Percentiles rank a stretch among this genome's conserved stretches.
Conservation (phyloP, 768 basidiomycete genomes). For the Omphalotus guepiniiformis region DNA sequence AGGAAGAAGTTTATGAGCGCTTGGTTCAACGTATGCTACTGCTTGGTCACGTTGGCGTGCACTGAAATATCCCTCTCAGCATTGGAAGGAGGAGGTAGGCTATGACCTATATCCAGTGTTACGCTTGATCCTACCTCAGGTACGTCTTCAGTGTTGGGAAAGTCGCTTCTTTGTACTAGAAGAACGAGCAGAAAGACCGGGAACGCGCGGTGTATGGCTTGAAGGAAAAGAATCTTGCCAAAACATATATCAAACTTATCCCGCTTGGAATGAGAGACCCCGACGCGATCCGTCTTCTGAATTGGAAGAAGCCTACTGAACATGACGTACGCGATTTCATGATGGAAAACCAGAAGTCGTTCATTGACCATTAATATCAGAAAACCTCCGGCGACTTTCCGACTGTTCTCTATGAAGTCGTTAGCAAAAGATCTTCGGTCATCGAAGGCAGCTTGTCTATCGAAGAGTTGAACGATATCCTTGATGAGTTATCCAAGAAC, state of each 20-base stretch:
- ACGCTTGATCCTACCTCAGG: slow-evolving; percentile 88
- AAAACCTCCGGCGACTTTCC: slow-evolving; percentile 84
- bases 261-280: slow-evolving; percentile 76
- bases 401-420: slow-evolving; percentile 80
- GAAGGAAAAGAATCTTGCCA: slow-evolving; percentile 93
- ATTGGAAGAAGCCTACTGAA: slow-evolving; percentile 87
- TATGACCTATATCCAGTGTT: slow-evolving; percentile 87
- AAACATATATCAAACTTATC: slow-evolving; percentile 86
- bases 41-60: slow-evolving; percentile 4
- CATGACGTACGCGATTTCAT: slow-evolving; percentile 43
- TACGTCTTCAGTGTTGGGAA: slow-evolving; percentile 19
- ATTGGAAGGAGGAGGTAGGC: slow-evolving; percentile 86
- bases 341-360: background rate
- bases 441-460: slow-evolving; percentile 71
- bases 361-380: slow-evolving; percentile 39
- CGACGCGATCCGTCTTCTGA: slow-evolving; percentile 75
- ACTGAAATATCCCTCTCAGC: slow-evolving; percentile 32
- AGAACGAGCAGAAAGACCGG: slow-evolving; percentile 74
- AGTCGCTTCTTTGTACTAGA: background rate
- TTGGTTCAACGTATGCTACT: slow-evolving; percentile 73
- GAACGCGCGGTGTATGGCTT: slow-evolving; percentile 90
- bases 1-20: slow-evolving; percentile 61
- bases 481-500: slow-evolving; percentile 72
- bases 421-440: slow-evolving; percentile 78
- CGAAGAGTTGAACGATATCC: slow-evolving; percentile 75